Percentiles rank a stretch among this genome's conserved stretches.
phyloP scores from a whole-genome alignment of 495 filamentous ascomycete species.

The Parmelia sp. region DNA sequence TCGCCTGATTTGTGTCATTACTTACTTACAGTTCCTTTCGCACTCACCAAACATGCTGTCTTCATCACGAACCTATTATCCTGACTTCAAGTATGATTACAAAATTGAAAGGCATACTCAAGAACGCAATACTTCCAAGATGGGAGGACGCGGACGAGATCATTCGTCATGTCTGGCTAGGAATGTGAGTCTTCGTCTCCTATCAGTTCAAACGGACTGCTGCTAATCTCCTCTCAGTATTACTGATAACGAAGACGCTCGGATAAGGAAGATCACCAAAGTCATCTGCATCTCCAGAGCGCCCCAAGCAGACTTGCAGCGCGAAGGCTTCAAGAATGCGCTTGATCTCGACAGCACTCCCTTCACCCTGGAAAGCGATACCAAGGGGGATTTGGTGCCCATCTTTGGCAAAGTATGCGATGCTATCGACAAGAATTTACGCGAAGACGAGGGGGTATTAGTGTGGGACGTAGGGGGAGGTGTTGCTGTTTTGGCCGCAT shows the following conservation, averaged over 20 bases:
- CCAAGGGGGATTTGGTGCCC: not conserved
- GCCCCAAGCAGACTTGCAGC: not conserved
- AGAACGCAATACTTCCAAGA: not conserved
- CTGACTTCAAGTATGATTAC: not conserved
- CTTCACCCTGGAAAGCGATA: not conserved
- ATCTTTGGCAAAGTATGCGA: not conserved
- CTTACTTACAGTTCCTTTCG: not conserved
- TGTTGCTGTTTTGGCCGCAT: not conserved
- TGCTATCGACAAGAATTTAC: not conserved
- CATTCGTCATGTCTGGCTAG: not conserved
- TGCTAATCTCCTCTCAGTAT: not conserved
- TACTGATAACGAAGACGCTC: not conserved
- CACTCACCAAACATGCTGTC: not conserved
- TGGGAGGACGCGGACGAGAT: conserved; percentile 4
- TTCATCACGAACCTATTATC: not conserved
- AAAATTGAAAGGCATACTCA: not conserved
- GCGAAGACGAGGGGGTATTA: not conserved
- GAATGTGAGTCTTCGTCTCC: not conserved
- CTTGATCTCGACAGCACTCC: not conserved
- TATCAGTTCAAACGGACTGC: not conserved
- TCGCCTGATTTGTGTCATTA: not conserved
- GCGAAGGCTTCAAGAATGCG: not conserved
- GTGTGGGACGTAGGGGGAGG: not conserved
- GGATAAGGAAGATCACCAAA: not conserved
- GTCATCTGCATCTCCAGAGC: not conserved